Base-by-base conservation (phyloP, 1,284 basidiomycete species). In the Microstroma glucosiphilum region DNA sequence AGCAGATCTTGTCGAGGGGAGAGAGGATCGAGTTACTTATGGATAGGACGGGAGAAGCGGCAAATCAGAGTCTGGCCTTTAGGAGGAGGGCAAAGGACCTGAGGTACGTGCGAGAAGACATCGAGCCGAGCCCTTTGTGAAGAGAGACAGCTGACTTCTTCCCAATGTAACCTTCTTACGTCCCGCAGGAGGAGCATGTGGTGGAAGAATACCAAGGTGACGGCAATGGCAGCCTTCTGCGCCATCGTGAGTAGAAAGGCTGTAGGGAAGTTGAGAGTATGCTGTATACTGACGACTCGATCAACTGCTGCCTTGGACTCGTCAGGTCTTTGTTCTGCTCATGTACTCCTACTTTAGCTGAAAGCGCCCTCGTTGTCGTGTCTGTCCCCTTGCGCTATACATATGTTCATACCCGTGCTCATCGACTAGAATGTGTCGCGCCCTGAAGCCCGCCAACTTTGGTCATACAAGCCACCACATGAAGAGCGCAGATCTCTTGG, bases 11-110 rank as follows among this genome's bases (percentile, higher is more conserved):
- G 46, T 89, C 86, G 62, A 84, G 96, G 48, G 96, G 94, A 8
- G 96, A 99, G 80, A 85, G 94, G 61, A 92, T 99, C 73, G 94
- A 97, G 78, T 83, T 97, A 21, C 84, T 99, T 49, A 89, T 98
- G 53, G 92, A 97, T 83, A 93, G 97, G 84, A 98, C 94, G 40
- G 93, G 97, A 79, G 89, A 86, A 63, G 91, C 97, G 85, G 90
- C 91, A 1, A 88, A 88, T 30, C 93, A 98, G 80, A 92, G 93
- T 7, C 90, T 91, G n/a, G 92, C 92, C 1, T 99, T 99, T 82
- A 82, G 93, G 55, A 84, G 94, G 58, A 90, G 94, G 1, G 92
- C 93, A 6, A 85, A 92, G 43, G 87, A 84, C 1, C 87, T 93
- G 15, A 83, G 94, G 30, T 37, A 9, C 3, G 30, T 37, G 30